Conservation (phyloP, 1,139 yeast species). For the Magnusiomyces magnusii region DNA sequence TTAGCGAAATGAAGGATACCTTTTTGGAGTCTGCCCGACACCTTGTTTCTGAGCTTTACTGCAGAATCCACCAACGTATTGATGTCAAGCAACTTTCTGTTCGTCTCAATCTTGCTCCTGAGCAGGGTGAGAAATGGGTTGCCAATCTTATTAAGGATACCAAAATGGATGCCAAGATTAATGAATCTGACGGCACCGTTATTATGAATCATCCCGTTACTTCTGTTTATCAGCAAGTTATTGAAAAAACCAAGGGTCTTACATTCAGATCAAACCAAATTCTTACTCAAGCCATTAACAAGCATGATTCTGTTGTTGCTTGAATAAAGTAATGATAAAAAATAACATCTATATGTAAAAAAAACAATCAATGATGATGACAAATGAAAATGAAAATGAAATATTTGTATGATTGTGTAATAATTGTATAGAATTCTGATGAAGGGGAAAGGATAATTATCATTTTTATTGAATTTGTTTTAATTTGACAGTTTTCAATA, state of each 20-base stretch:
- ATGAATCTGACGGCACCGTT: constrained; percentile 42
- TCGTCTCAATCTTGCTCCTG: constrained; percentile 39
- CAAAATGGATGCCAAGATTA: constrained; percentile 45
- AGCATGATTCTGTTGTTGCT: constrained; percentile 18
- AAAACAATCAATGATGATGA: background rate
- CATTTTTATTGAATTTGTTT: background rate
- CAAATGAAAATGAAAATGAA: background rate
- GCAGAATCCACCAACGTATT: constrained; percentile 46
- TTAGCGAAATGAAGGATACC: constrained; percentile 37
- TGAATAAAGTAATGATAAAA: constrained; percentile 3
- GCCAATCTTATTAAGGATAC: constrained; percentile 43
- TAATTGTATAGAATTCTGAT: too few species aligned
- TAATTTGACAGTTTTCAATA: too few species aligned
- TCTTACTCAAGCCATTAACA: constrained; percentile 33
- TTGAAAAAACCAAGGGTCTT: constrained; percentile 53
- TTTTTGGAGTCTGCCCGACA: constrained; percentile 44
- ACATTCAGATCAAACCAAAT: constrained; percentile 51
- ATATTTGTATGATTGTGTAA: background rate
- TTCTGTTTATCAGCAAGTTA: constrained; percentile 48
- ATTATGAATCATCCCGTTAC: constrained; percentile 42
- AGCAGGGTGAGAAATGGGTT: constrained; percentile 46
- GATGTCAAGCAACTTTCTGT: constrained; percentile 39
- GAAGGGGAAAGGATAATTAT: too few species aligned
- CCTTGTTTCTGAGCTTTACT: constrained; percentile 45
- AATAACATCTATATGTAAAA: background rate